phyloP scores from a whole-genome alignment of 441 rosid species.

The Rhodomyrtus psidioides region DNA sequence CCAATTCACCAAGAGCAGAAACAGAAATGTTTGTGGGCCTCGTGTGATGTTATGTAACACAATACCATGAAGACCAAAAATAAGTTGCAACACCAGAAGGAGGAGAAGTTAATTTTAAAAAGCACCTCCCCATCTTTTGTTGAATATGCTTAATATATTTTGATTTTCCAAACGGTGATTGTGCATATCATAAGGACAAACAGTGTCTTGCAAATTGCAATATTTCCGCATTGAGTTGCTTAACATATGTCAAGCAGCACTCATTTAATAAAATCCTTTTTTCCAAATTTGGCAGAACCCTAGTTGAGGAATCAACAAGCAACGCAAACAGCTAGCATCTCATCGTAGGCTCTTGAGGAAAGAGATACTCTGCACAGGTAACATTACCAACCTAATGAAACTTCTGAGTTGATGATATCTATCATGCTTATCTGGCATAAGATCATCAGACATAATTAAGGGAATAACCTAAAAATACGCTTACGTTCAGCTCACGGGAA shows the following conservation, averaged over 20 bases:
- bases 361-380: neutral
- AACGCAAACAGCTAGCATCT: neutral
- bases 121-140: neutral
- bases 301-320: neutral
- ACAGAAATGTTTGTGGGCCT: neutral
- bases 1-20: neutral
- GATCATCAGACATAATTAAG: neutral
- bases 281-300: neutral
- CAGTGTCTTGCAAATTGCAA: neutral
- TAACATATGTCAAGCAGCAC: neutral
- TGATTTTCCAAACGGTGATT: neutral
- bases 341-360: neutral
- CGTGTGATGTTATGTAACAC: neutral
- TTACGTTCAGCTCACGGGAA: neutral
- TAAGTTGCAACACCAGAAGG: neutral
- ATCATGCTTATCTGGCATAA: neutral
- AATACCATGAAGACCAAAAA: neutral
- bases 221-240: neutral
- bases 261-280: neutral
- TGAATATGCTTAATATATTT: neutral
- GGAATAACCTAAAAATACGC: neutral
- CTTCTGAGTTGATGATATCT: neutral
- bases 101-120: neutral
- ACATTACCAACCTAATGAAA: neutral
- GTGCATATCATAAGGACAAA: neutral